Evolutionary conservation across 2,329 filamentous ascomycete species (phyloP).

Genomic region (Botrytis byssoidea): DNA sequence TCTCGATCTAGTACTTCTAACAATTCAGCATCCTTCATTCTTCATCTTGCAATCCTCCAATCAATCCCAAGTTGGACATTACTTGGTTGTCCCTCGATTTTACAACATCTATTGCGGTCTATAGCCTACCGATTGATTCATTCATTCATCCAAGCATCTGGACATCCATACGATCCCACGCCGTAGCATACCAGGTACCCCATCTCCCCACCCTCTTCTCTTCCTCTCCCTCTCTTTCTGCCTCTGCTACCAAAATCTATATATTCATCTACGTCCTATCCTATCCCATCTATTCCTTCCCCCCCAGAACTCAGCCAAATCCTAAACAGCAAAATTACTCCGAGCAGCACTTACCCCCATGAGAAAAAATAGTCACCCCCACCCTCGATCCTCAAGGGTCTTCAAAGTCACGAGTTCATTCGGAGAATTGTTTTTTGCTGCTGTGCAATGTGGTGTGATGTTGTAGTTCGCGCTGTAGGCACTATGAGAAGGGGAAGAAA

Average conservation of each 20-base stretch:
- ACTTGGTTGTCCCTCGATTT: background rate
- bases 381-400: background rate
- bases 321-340: background rate
- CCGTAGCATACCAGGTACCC: no score
- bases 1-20: background rate
- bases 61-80: background rate
- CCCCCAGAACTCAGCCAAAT: background rate
- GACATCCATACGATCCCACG: background rate
- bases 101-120: background rate
- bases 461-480: background rate
- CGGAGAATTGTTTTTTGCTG: background rate
- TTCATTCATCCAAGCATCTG: background rate
- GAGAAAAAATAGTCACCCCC: background rate
- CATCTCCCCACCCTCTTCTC: background rate
- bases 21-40: background rate
- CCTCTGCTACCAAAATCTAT: no score
- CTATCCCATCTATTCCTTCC: background rate
- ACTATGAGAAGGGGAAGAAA: background rate
- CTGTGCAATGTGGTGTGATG: background rate
- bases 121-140: background rate
- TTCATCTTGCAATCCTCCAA: background rate
- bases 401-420: background rate
- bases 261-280: background rate
- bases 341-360: background rate
- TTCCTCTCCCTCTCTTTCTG: no score